phyloP scores from a whole-genome alignment of 116 monocot species.

The Trichopus zeylanicus region DNA sequence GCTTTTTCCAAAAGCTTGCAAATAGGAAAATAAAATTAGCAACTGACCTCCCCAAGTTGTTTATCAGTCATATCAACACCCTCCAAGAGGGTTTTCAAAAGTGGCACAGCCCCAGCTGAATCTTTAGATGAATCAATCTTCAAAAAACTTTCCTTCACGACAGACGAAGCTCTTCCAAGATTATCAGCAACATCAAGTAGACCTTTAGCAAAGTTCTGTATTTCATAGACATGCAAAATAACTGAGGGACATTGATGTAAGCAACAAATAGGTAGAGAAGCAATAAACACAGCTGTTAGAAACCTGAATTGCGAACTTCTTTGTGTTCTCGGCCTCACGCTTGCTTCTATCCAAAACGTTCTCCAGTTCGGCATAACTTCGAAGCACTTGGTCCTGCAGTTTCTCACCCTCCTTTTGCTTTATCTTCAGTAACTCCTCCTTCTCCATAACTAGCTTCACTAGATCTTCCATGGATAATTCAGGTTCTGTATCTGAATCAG shows the following conservation, averaged over 20 bases:
- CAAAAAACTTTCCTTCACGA: slow-evolving; percentile 74
- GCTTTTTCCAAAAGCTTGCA: neutral
- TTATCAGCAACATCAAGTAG: slow-evolving; percentile 91
- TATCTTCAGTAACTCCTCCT: slow-evolving; percentile 61
- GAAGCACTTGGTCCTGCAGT: slow-evolving; percentile 86
- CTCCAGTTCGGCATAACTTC: slow-evolving; percentile 90
- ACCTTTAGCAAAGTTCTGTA: slow-evolving; percentile 71
- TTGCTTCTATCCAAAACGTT: slow-evolving; percentile 81
- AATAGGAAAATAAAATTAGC: neutral
- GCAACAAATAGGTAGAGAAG: neutral
- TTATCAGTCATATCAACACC: slow-evolving; percentile 97
- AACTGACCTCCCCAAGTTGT: slow-evolving; percentile 67
- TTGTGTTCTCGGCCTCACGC: slow-evolving; percentile 88
- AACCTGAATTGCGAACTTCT: slow-evolving; percentile 89
- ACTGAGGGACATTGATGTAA: neutral
- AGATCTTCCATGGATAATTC: slow-evolving; percentile 69
- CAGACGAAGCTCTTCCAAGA: slow-evolving; percentile 73
- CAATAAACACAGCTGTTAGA: neutral
- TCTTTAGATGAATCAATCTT: slow-evolving; percentile 65
- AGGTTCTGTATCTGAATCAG: slow-evolving; percentile 58
- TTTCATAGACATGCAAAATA: slow-evolving; percentile 1
- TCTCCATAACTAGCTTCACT: slow-evolving; percentile 65
- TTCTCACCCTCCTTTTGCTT: slow-evolving; percentile 67
- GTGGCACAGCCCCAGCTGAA: slow-evolving; percentile 43
- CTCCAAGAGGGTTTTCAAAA: slow-evolving; percentile 68